Conservation (phyloP, 2,329 filamentous ascomycete species). For the Aspergillus brunneoviolaceus region DNA sequence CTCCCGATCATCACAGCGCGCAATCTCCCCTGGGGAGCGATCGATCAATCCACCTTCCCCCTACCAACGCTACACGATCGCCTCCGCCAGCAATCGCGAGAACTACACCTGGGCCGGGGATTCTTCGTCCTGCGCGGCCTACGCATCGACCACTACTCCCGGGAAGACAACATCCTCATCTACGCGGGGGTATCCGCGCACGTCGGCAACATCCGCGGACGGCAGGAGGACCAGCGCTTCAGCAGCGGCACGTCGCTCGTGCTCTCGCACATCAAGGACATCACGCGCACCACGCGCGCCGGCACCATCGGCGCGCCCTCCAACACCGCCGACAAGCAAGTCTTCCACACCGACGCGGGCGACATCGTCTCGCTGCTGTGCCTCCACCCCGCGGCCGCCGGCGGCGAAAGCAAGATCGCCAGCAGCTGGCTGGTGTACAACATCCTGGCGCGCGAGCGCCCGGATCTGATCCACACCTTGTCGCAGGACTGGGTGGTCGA, state of each 20-base stretch:
- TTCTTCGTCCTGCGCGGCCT: slow-evolving; percentile 49
- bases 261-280: slow-evolving; percentile 63
- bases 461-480: slow-evolving; percentile 47
- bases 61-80: slow-evolving; percentile 36
- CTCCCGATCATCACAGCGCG: neutral
- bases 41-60: slow-evolving; percentile 48
- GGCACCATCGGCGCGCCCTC: slow-evolving; percentile 13
- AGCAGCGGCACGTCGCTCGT: slow-evolving; percentile 41
- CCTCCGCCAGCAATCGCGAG: slow-evolving; percentile 35
- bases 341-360: too few species aligned
- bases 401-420: slow-evolving; percentile 54
- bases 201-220: slow-evolving; percentile 40
- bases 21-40: neutral
- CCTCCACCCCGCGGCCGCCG: slow-evolving; percentile 38
- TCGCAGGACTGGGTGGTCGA: too few species aligned
- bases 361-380: too few species aligned
- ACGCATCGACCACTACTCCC: slow-evolving; percentile 35
- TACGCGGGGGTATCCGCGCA: slow-evolving; percentile 47
- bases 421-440: slow-evolving; percentile 56
- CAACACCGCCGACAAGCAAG: slow-evolving; percentile 12
- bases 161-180: slow-evolving; percentile 38
- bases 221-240: slow-evolving; percentile 40
- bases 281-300: slow-evolving; percentile 34
- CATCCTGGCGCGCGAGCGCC: slow-evolving; percentile 51
- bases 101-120: slow-evolving; percentile 43